Evolutionary conservation across 2,329 filamentous ascomycete species (phyloP).

Genomic region (Clonostachys solani): DNA sequence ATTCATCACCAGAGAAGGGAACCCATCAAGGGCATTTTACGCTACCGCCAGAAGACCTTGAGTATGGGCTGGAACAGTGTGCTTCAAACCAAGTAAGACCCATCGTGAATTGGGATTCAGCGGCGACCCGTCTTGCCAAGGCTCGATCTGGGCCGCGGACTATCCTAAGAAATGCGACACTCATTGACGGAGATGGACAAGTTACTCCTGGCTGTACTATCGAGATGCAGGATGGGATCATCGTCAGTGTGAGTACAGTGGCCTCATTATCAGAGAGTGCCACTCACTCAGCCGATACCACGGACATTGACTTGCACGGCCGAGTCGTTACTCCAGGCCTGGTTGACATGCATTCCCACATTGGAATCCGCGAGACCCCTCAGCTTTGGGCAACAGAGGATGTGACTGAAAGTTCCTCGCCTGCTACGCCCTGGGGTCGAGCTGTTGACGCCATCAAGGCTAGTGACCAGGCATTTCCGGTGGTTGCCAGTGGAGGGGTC

Average conservation of each 20-base stretch:
- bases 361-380: slow-evolving; percentile 13
- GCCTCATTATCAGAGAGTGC: background rate
- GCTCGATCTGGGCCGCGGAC: background rate
- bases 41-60: too few relatives aligned
- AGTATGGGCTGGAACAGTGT: too few relatives aligned
- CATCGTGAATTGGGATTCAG: too few relatives aligned
- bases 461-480: slow-evolving; percentile 17
- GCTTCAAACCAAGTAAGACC: too few relatives aligned
- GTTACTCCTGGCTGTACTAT: too few relatives aligned
- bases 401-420: background rate
- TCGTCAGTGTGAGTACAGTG: background rate
- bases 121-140: too few relatives aligned
- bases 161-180: background rate
- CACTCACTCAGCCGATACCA: slow-evolving; percentile 1
- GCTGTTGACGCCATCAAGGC: slow-evolving; percentile 8
- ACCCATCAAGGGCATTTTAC: too few relatives aligned
- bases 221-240: background rate
- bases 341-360: slow-evolving; percentile 41
- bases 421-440: slow-evolving; percentile 30
- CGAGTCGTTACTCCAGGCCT: slow-evolving; percentile 36
- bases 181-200: background rate
- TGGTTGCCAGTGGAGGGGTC: slow-evolving; percentile 37
- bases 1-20: too few relatives aligned
- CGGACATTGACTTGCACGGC: slow-evolving; percentile 24
- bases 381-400: background rate